A percentile compares a stretch with the other conserved stretches of the same genome.
phyloP scores from a whole-genome alignment of 2,329 filamentous ascomycete species.

The Penicillium olsonii region DNA sequence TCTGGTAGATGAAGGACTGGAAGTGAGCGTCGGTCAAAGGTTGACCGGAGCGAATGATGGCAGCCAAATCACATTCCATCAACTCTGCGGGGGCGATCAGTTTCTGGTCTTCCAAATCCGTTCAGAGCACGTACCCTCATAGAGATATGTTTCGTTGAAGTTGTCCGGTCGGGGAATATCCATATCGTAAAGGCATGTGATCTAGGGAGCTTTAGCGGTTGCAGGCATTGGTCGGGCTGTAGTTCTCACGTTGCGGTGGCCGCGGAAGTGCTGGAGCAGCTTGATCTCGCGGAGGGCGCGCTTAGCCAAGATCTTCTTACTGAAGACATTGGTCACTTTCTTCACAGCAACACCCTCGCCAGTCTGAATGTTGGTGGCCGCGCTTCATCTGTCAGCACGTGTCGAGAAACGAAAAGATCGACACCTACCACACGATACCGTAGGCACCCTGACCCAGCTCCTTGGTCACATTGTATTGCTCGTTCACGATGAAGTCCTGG shows the following conservation, averaged over 20 bases:
- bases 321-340: constrained; percentile 99
- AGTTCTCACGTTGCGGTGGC: constrained; percentile 70
- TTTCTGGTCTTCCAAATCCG: not conserved
- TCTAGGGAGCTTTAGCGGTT: constrained; percentile 55
- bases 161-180: constrained; percentile 95
- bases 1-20: constrained; percentile 99
- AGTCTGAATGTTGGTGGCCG: constrained; percentile 86
- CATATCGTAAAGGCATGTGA: constrained; percentile 99
- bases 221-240: no score
- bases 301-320: constrained; percentile 99
- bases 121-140: constrained; percentile 71
- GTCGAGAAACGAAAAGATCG: not conserved
- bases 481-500: constrained; percentile 98
- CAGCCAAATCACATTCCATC: constrained; percentile 98
- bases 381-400: constrained; percentile 54
- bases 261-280: constrained; percentile 94
- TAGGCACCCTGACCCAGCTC: constrained; percentile 98
- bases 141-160: constrained; percentile 99
- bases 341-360: constrained; percentile 97
- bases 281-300: constrained; percentile 97
- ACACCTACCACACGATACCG: constrained; percentile 88
- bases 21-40: constrained; percentile 98
- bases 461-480: constrained; percentile 97
- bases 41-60: constrained; percentile 96
- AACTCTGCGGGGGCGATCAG: constrained; percentile 64